Evolutionary conservation across 2,329 filamentous ascomycete species (phyloP).

Genomic region (Sporothrix euskadiensis): DNA sequence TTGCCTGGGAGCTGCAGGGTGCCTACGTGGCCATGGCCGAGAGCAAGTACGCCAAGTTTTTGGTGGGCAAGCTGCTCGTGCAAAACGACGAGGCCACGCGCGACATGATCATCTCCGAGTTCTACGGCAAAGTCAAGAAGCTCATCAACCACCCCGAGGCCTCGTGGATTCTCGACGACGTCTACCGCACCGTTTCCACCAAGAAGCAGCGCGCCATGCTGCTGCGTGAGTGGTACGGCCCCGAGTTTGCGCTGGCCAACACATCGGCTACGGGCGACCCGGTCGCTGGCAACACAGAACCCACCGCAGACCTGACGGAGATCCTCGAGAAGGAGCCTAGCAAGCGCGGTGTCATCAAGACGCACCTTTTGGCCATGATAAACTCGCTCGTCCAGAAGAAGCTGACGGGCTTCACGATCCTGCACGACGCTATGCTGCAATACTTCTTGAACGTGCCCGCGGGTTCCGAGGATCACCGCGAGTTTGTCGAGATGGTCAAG

Average conservation of each 20-base stretch:
- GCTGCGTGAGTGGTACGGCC: slow-evolving; percentile 92
- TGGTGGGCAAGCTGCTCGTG: slow-evolving; percentile 94
- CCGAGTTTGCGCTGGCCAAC: slow-evolving; percentile 79
- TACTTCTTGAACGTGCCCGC: slow-evolving; percentile 81
- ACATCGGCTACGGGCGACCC: slow-evolving; percentile 16
- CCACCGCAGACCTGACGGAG: slow-evolving; percentile 67
- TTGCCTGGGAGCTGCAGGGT: slow-evolving; percentile 82
- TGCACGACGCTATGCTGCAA: slow-evolving; percentile 97
- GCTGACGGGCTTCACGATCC: slow-evolving; percentile 93
- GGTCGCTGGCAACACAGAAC: slow-evolving; percentile 40
- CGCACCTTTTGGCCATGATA: slow-evolving; percentile 80
- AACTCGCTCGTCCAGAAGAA: slow-evolving; percentile 95
- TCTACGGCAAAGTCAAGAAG: slow-evolving; percentile 89
- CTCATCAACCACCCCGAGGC: slow-evolving; percentile 95
- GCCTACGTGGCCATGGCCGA: slow-evolving; percentile 83
- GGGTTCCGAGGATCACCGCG: slow-evolving; percentile 77
- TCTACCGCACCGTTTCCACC: slow-evolving; percentile 86
- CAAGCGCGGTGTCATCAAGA: slow-evolving; percentile 85
- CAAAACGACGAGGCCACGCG: slow-evolving; percentile 85
- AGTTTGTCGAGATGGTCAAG: slow-evolving; percentile 88
- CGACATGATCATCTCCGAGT: slow-evolving; percentile 87
- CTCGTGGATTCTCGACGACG: slow-evolving; percentile 96
- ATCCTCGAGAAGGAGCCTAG: slow-evolving; percentile 78
- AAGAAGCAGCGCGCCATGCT: slow-evolving; percentile 81
- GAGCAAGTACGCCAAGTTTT: slow-evolving; percentile 95